Evolutionary conservation across 768 basidiomycete genomes (phyloP).

Genomic region (Glaciozyma martinii): DNA sequence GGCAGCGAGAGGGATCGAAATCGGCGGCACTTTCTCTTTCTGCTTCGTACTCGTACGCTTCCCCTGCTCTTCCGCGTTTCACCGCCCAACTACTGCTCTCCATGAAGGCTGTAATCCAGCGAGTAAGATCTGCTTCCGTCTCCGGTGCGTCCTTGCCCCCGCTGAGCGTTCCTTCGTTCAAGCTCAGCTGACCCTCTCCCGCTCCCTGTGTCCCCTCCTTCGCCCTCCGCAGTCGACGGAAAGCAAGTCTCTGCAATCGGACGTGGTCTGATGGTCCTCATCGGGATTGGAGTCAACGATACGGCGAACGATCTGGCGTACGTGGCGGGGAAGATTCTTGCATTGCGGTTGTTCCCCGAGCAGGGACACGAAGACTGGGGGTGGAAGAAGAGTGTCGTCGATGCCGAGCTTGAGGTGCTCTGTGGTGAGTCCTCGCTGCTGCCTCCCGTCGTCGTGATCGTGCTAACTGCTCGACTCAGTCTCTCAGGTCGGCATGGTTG

Average conservation of each 20-base stretch:
- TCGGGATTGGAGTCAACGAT: slow-evolving; percentile 54
- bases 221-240: slow-evolving; percentile 5
- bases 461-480: background rate
- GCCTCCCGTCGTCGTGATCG: background rate
- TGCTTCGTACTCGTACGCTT: background rate
- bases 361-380: slow-evolving; percentile 43
- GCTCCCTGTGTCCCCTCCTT: background rate
- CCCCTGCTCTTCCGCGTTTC: background rate
- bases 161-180: no score
- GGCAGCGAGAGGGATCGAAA: no score
- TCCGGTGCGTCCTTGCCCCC: background rate
- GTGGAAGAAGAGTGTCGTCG: slow-evolving; percentile 84
- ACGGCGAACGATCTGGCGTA: slow-evolving; percentile 60
- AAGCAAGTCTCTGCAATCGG: slow-evolving; percentile 10
- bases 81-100: background rate
- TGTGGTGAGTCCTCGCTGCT: slow-evolving; percentile 48
- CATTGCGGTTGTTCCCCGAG: slow-evolving; percentile 45
- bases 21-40: background rate
- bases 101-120: slow-evolving; percentile 25
- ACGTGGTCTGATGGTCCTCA: slow-evolving; percentile 16
- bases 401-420: slow-evolving; percentile 78
- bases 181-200: background rate
- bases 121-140: slow-evolving; percentile 9
- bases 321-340: slow-evolving; percentile 71
- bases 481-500: background rate